phyloP scores from a whole-genome alignment of 352 stramenopile genomes.

The Phytopythium montanum region DNA sequence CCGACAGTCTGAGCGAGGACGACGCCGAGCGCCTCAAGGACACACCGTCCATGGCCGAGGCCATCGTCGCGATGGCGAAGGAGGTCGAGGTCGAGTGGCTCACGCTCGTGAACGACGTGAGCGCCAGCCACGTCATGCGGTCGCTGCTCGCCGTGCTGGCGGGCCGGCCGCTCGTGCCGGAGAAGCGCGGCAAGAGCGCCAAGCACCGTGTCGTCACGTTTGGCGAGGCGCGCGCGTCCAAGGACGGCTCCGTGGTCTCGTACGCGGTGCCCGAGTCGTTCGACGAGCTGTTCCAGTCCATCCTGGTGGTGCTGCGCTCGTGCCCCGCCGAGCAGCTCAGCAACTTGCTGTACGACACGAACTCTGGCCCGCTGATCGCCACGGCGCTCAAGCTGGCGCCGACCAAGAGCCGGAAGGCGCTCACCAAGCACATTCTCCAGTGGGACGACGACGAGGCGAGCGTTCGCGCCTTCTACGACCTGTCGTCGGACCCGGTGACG shows the following conservation, averaged over 20 bases:
- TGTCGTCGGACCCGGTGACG: slow-evolving; percentile 65
- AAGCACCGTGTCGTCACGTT: slow-evolving; percentile 75
- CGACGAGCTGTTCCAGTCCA: slow-evolving; percentile 51
- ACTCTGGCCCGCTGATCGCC: slow-evolving; percentile 68
- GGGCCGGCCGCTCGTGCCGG: slow-evolving; percentile 55
- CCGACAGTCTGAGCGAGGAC: slow-evolving; percentile 26
- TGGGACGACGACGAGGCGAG: slow-evolving; percentile 60
- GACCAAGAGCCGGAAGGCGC: slow-evolving; percentile 35
- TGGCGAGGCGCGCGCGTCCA: slow-evolving; percentile 28
- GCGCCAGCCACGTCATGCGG: slow-evolving; percentile 78
- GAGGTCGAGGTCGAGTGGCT: slow-evolving; percentile 81
- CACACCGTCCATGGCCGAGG: slow-evolving; percentile 54
- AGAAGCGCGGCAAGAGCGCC: slow-evolving; percentile 81
- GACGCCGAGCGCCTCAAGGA: slow-evolving; percentile 61
- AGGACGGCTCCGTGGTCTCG: slow-evolving; percentile 29
- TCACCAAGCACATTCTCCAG: slow-evolving; percentile 62
- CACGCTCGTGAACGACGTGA: slow-evolving; percentile 84
- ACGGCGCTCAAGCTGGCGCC: slow-evolving; percentile 60
- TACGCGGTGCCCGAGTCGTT: slow-evolving; percentile 58
- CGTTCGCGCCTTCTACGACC: slow-evolving; percentile 58
- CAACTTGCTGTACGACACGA: slow-evolving; percentile 68
- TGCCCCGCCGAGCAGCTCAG: slow-evolving; percentile 39
- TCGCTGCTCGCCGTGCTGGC: slow-evolving; percentile 65
- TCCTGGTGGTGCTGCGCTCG: slow-evolving; percentile 46
- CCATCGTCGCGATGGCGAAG: slow-evolving; percentile 72